phyloP scores from a whole-genome alignment of 2,329 filamentous ascomycete species.

The Orbilia oligospora region DNA sequence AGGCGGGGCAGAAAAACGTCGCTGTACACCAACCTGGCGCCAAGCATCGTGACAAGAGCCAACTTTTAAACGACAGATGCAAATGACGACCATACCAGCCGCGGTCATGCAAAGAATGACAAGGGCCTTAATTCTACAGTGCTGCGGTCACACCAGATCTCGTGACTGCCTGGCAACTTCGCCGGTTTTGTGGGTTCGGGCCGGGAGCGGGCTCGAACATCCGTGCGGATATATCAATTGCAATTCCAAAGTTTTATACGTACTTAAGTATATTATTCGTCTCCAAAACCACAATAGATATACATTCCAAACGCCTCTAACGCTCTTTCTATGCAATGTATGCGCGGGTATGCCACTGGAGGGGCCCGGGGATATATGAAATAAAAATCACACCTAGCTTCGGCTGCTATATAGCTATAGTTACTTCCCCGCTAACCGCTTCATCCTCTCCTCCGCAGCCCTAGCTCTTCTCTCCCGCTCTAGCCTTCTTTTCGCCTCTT shows the following conservation, averaged over 20 bases:
- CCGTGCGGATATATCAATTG: background rate
- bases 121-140: constrained; percentile 36
- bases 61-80: constrained; percentile 25
- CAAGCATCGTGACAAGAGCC: constrained; percentile 52
- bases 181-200: background rate
- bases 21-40: constrained; percentile 42
- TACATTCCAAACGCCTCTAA: constrained; percentile 33
- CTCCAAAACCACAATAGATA: background rate
- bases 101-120: constrained; percentile 28
- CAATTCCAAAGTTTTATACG: too few species aligned
- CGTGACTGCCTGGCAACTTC: constrained; percentile 24
- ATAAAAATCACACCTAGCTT: background rate
- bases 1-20: constrained; percentile 52
- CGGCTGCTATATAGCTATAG: background rate
- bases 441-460: constrained; percentile 89
- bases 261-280: too few species aligned
- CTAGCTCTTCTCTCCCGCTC: constrained; percentile 91
- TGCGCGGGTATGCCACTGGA: background rate
- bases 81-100: background rate
- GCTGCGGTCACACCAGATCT: constrained; percentile 43
- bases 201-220: too few species aligned
- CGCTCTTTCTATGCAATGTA: constrained; percentile 25
- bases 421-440: constrained; percentile 72
- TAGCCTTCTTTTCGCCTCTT: constrained; percentile 85
- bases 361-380: background rate